These are phyloP conservation scores for Saccharomyces hybrid DNA, from an alignment of 1,139 yeast genomes.

Conservation along the genomic window DNA sequence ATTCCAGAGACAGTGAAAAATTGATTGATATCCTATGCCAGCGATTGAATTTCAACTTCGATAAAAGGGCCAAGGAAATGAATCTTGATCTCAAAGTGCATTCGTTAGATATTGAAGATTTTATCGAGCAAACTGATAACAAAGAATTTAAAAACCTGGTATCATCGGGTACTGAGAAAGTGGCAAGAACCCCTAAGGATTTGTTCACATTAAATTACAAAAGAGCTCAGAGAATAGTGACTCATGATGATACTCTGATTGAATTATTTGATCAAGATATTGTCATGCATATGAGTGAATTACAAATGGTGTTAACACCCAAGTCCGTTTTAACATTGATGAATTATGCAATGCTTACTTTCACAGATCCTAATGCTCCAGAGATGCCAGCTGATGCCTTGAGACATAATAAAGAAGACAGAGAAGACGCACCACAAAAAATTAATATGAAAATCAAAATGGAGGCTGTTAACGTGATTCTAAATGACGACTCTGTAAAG, in stretches of 20 bases:
- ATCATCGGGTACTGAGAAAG: conserved; percentile 49
- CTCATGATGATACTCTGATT: conserved; percentile 44
- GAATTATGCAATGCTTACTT: conserved; percentile 78
- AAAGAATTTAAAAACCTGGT: conserved; percentile 62
- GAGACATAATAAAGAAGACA: conserved; percentile 54
- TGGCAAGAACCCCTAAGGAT: conserved; percentile 35
- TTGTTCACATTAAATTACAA: conserved; percentile 57
- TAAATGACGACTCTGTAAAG: conserved; percentile 78
- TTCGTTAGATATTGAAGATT: conserved; percentile 67
- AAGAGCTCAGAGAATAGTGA: conserved; percentile 56
- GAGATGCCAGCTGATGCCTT: conserved; percentile 61
- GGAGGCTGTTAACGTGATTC: conserved; percentile 64
- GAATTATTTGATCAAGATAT: conserved; percentile 77
- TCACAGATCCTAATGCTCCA: conserved; percentile 71
- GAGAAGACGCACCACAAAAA: conserved; percentile 58
- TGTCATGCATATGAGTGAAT: conserved; percentile 69
- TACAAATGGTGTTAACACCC: conserved; percentile 69
- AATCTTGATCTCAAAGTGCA: conserved; percentile 56
- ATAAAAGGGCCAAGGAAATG: conserved; percentile 55
- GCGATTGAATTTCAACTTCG: conserved; percentile 50
- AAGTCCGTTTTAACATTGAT: conserved; percentile 70
- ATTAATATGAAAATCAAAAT: conserved; percentile 62
- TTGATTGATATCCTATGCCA: conserved; percentile 71
- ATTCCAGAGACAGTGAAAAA: conserved; percentile 55
- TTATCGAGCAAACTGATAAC: conserved; percentile 56